Percentiles rank a stretch among this genome's conserved stretches.
Evolutionary conservation across 805 yeast species (phyloP).

Genomic region (Lipomyces chichibuensis): DNA sequence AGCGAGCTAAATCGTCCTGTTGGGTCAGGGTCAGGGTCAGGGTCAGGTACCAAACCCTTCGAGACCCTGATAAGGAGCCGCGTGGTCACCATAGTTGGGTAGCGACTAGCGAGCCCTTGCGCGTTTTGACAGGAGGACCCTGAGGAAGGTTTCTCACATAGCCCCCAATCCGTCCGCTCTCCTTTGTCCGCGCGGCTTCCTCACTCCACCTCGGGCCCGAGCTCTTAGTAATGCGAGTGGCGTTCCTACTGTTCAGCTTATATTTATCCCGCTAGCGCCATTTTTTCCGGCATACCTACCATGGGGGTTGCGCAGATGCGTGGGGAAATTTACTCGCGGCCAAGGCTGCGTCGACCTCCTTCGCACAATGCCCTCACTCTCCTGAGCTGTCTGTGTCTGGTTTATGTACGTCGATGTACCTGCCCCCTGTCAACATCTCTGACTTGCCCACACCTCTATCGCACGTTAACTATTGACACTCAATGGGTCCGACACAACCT

Average conservation of each 20-base stretch:
- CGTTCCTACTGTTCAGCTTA: neutral
- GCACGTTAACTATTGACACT: neutral
- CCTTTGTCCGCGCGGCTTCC: neutral
- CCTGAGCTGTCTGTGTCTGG: neutral
- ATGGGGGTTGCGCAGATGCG: slow-evolving; percentile 2
- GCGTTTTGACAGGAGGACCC: neutral
- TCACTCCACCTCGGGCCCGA: neutral
- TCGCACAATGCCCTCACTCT: neutral
- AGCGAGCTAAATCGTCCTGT: too few relatives aligned
- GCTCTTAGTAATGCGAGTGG: neutral
- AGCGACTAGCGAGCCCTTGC: too few relatives aligned
- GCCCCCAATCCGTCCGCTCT: neutral
- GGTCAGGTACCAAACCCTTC: neutral
- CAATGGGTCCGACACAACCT: slow-evolving; percentile 16
- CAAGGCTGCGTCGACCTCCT: neutral
- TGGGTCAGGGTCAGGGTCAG: neutral
- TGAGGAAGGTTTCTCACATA: neutral
- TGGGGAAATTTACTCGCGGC: neutral
- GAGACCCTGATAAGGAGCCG: too few relatives aligned
- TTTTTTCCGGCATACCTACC: neutral
- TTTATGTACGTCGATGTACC: neutral
- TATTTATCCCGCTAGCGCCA: neutral
- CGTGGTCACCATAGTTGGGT: neutral
- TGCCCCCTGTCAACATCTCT: neutral
- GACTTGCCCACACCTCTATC: neutral